Evolutionary conservation across 345 rosid species (phyloP), one percentile per base, ranked within the genome.

Genomic region (Combretum micranthum): DNA sequence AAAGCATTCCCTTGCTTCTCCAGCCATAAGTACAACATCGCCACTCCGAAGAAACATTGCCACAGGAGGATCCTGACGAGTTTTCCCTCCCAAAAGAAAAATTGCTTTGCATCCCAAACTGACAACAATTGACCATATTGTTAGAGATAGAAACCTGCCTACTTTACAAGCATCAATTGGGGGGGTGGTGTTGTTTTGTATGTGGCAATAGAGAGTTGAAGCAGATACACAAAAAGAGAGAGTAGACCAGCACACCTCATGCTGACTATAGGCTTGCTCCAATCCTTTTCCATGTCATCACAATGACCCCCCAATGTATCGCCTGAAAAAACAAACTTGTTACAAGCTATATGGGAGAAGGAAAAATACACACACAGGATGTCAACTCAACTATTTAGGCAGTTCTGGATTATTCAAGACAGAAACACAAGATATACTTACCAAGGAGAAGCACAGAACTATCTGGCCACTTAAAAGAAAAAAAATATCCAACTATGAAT

Each of bases 21-120:
- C 88, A 11, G 96, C 96, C 96, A 89, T 83, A 55, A 87, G 94
- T 56, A 86, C 84, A 59, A 79, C 80, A 78, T 93, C 97, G 32
- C 99, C 99, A 66, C 93, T 89, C 66, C 88, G 85, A 57, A 89
- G 96, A 76, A 85, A 85, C 97, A 93, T 87, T 50, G 94, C 94
- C 55, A 73, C 61, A 12, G 99, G 94, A 55, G 72, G 68, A 48
- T 93, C 97, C 43, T 86, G 76, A 71, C 81, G 83, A 47, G 84
- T 72, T 64, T 85, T 93, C 48, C 96, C 99, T 50, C 96, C 99
- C 64, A 85, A 66, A 57, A 93, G 97, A 70, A 89, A 93, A 59
- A 93, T 87, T 51, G 97, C 97, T 75, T 85, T 93, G 86, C 96
- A 89, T 14, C 94, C 97, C 63, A 93, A 80, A 69, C 99, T 89